These are phyloP conservation scores for Stachybotrys elegans DNA, from an alignment of 2,329 filamentous ascomycete species.

Conservation along the genomic window DNA sequence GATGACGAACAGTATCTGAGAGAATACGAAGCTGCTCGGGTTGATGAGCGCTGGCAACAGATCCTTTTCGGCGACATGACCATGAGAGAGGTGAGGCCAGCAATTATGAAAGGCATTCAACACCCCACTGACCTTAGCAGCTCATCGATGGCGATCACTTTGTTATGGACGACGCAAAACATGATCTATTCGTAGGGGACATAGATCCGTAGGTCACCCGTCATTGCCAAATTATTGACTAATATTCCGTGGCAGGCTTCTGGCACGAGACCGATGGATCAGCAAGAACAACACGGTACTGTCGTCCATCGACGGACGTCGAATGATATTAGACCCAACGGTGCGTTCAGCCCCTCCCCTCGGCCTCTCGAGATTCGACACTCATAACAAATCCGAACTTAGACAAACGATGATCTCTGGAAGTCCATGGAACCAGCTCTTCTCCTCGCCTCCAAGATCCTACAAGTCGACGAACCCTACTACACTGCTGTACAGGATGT, in stretches of 20 bases:
- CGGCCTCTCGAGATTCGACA: too few species aligned
- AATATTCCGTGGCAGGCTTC: not conserved
- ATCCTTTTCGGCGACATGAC: conserved; percentile 21
- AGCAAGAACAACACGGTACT: too few species aligned
- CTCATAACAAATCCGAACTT: conserved; percentile 1
- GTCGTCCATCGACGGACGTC: too few species aligned
- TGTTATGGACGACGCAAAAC: conserved; percentile 9
- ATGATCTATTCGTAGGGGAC: conserved; percentile 12
- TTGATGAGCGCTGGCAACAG: conserved; percentile 26
- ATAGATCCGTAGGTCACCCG: conserved; percentile 15
- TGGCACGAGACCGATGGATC: too few species aligned
- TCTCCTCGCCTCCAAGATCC: conserved; percentile 17
- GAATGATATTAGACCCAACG: conserved; percentile 12
- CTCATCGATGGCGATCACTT: conserved; percentile 17
- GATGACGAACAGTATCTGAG: conserved; percentile 16
- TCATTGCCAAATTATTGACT: not conserved
- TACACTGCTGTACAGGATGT: conserved; percentile 14
- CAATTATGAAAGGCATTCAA: too few species aligned
- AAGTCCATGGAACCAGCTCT: conserved; percentile 21
- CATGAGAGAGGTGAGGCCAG: conserved; percentile 21
- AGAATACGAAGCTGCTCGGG: conserved; percentile 15
- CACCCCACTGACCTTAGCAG: conserved; percentile 11
- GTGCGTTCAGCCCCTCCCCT: conserved; percentile 14
- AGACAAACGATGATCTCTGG: conserved; percentile 22
- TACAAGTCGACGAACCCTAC: conserved; percentile 14